These are phyloP conservation scores for Cyclospora cayetanensis DNA, from an alignment of 169 alveolate genomes.

Conservation along the genomic window DNA sequence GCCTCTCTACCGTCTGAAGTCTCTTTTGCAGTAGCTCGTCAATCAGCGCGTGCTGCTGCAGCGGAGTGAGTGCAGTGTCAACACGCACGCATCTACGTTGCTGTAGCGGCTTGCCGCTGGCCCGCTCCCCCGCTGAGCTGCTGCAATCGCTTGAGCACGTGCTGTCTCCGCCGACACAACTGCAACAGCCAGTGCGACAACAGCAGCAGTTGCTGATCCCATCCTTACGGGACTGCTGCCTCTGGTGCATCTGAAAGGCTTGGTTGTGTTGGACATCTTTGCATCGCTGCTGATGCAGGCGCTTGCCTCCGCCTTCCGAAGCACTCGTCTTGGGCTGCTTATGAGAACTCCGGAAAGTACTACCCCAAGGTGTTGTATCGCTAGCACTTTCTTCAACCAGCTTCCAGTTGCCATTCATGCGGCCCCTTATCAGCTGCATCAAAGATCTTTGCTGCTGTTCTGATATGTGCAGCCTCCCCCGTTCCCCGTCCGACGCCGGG, in stretches of 20 bases:
- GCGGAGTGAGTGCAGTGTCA: not conserved
- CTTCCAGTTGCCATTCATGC: not conserved
- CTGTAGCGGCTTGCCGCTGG: not conserved
- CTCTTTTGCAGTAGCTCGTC: slow-evolving; percentile 21
- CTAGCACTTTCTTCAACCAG: no score
- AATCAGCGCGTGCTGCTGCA: not conserved
- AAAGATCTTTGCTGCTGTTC: not conserved
- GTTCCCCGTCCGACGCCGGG: not conserved
- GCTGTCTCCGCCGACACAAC: not conserved
- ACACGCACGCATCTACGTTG: not conserved
- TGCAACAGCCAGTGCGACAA: not conserved
- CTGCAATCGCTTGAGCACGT: not conserved
- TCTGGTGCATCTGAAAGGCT: not conserved
- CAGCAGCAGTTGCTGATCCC: slow-evolving; percentile 30
- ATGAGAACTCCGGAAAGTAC: not conserved
- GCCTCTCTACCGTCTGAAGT: not conserved
- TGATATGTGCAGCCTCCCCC: not conserved
- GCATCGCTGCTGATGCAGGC: not conserved
- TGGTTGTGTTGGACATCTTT: no score
- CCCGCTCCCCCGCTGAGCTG: not conserved
- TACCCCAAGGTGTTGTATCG: no score
- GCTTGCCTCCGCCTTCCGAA: not conserved
- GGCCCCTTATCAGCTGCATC: not conserved
- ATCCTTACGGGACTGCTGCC: not conserved
- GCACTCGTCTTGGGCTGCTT: not conserved